A percentile compares a stretch with the other conserved stretches of the same genome.
phyloP scores from a whole-genome alignment of 2,329 filamentous ascomycete species.

The Uncinocarpus reesii region DNA sequence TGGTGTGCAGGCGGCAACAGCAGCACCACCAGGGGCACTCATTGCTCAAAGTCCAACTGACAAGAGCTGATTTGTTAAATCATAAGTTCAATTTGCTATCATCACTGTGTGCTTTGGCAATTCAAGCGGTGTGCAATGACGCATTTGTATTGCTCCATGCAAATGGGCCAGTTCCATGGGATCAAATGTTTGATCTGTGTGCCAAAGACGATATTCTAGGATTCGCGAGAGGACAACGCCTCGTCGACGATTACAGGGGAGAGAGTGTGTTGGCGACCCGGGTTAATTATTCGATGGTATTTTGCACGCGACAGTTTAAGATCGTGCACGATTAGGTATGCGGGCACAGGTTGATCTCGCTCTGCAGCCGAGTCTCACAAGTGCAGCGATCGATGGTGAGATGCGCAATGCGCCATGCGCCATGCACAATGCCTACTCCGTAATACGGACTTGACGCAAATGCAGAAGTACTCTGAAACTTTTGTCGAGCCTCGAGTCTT shows the following conservation, averaged over 20 bases:
- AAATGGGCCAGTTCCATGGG: background rate
- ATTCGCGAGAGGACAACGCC: background rate
- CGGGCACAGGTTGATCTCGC: slow-evolving; percentile 1
- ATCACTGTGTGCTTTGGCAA: background rate
- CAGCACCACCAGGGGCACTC: slow-evolving; percentile 9
- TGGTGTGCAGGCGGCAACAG: slow-evolving; percentile 26
- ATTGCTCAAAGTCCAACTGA: background rate
- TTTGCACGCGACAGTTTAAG: background rate
- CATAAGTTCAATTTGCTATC: background rate
- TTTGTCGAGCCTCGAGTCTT: background rate
- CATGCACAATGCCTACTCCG: background rate
- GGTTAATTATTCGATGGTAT: background rate
- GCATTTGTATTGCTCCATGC: slow-evolving; percentile 1
- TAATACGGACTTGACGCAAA: background rate
- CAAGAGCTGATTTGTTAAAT: background rate
- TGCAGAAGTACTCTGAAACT: background rate
- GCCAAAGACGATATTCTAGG: background rate
- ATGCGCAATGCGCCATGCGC: background rate
- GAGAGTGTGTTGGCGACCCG: too few species aligned
- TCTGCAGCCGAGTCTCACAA: slow-evolving; percentile 1
- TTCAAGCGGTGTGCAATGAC: background rate
- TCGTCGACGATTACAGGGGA: background rate
- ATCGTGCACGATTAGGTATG: background rate
- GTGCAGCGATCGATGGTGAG: background rate
- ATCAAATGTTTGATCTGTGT: background rate